Percentiles rank a stretch among this genome's conserved stretches.
Conservation (phyloP, 1,139 yeast species). For the Scheffersomyces quercinus region DNA sequence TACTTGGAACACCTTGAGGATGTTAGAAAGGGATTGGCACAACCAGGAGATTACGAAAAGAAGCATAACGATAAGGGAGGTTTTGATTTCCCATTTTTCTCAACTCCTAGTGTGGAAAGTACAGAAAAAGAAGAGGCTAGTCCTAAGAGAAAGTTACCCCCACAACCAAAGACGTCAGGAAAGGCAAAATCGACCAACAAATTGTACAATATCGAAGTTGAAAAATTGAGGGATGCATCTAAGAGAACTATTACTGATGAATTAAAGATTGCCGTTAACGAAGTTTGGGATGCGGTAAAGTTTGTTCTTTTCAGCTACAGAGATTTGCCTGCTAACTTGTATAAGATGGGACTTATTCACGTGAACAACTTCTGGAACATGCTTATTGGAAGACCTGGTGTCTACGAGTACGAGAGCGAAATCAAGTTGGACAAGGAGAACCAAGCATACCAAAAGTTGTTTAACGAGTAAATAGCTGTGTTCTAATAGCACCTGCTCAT, state of each 20-base stretch:
- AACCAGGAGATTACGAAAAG: conserved; percentile 45
- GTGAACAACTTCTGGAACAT: conserved; percentile 67
- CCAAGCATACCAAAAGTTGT: conserved; percentile 3
- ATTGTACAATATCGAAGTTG: background rate
- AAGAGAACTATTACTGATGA: conserved; percentile 35
- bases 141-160: conserved; percentile 3
- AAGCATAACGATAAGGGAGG: conserved; percentile 27
- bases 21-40: conserved; percentile 40
- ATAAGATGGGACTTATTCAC: conserved; percentile 49
- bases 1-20: conserved; percentile 47
- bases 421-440: conserved; percentile 7
- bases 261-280: conserved; percentile 54
- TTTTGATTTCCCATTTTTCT: conserved; percentile 43
- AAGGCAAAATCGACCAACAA: background rate
- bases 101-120: conserved; percentile 10
- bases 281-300: conserved; percentile 61
- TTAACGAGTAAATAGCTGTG: conserved; percentile 1
- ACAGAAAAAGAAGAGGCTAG: conserved; percentile 7
- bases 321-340: conserved; percentile 65
- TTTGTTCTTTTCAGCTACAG: conserved; percentile 70
- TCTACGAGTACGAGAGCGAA: conserved; percentile 11
- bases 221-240: conserved; percentile 9
- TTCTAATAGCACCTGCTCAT: too few relatives aligned
- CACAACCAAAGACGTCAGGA: background rate
- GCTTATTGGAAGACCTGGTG: conserved; percentile 59